Evolutionary conservation across 2,329 filamentous ascomycete genomes (phyloP), one percentile per base, ranked within the genome.

Genomic region (Calonectria hawksworthii): DNA sequence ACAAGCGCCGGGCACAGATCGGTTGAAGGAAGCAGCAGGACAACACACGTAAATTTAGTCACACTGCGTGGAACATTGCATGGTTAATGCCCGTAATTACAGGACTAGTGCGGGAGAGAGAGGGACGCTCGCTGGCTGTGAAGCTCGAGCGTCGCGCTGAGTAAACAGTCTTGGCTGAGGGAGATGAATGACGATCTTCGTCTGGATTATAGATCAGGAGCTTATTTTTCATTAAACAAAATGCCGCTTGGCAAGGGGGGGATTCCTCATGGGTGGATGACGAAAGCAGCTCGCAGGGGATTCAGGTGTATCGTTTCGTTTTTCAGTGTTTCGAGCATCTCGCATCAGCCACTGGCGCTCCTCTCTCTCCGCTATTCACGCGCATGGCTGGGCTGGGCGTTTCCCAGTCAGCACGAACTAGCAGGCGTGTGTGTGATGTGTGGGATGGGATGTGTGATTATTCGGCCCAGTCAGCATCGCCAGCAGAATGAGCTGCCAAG

Each of bases 21-120:
- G n/a, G 51, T 51, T 9, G 26, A 26, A 61, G 50, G 67, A 32
- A 74, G 59, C 52, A n/a, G n/a, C n/a, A n/a, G 52, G 59, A 65
- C 73, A 52, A 9, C 73, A 74, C 65, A 72, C 64, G 56, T n/a
- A n/a, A n/a, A n/a, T n/a, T 72, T 65, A 13, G 64, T 79, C 66
- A 54, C 71, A 76, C 78, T 52, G 67, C 70, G 74, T 72, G 71
- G 68, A 68, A 76, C 73, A 67, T 52, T 59, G 54, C 41, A 63
- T 44, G 23, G 18, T 54, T 38, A 44, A 61, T 54, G 51, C 52
- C 70, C 36, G 63, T 71, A 28, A 71, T 65, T 66, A 21, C 61
- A 65, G 68, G 68, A 56, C 32, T 65, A 65, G 61, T 50, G 61
- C 28, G 41, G 18, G 6, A 63, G 21, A 28, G 34, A 63, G 21